phyloP scores from a whole-genome alignment of 768 basidiomycete genomes.

The Paxillus rubicundulus region DNA sequence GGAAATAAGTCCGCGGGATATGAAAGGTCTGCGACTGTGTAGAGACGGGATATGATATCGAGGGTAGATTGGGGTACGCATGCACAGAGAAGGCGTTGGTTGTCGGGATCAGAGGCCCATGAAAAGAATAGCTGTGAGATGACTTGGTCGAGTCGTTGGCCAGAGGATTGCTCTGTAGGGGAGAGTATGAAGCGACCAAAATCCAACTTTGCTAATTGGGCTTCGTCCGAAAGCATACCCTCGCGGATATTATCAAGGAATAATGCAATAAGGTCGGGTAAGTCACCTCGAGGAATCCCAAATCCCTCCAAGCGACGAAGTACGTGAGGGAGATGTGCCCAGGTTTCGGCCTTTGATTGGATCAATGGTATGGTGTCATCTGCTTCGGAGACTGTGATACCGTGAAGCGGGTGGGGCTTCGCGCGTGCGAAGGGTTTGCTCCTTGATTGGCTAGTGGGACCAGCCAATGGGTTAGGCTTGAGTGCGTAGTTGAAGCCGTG shows the following conservation, averaged over 20 bases:
- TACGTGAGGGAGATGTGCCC: conserved; percentile 36
- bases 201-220: conserved; percentile 31
- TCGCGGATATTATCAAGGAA: conserved; percentile 41
- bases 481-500: background rate
- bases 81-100: conserved; percentile 21
- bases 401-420: conserved; percentile 1
- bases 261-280: conserved; percentile 39
- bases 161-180: conserved; percentile 23
- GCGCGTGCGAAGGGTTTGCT: background rate
- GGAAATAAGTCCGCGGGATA: conserved; percentile 49
- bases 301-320: conserved; percentile 43
- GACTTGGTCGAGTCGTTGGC: conserved; percentile 43
- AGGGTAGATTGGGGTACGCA: conserved; percentile 35
- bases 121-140: conserved; percentile 52
- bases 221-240: conserved; percentile 25
- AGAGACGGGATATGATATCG: conserved; percentile 37
- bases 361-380: conserved; percentile 30
- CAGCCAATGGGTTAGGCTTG: background rate
- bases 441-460: background rate
- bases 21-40: conserved; percentile 39
- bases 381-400: background rate
- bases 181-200: conserved; percentile 44
- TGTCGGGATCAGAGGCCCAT: conserved; percentile 47
- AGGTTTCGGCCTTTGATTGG: conserved; percentile 34
- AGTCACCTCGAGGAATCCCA: conserved; percentile 44